Base-by-base conservation (phyloP, 768 basidiomycete species). In the Calvatia gigantea region DNA sequence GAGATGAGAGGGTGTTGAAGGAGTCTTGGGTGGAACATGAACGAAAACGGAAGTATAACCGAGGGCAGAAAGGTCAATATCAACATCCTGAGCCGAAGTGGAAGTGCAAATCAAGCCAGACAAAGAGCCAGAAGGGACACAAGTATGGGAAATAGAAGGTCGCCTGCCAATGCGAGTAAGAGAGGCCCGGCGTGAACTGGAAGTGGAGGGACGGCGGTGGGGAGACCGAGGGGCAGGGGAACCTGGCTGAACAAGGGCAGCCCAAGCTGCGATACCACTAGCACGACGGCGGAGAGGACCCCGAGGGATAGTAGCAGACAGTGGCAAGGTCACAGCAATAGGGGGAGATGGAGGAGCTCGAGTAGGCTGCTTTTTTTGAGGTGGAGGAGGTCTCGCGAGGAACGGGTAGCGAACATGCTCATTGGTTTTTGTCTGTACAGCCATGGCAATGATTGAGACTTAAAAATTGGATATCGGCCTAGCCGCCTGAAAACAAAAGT, bases 41-140 rank as follows among this genome's bases (percentile, higher is more conserved):
- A 88, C 70, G 65, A 89, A 85, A 38, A 86, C 74, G 29, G 81
- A 82, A 12, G 84, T 81, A 68, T 89, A 89, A 1, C 86, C 86
- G 14, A 85, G 73, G 6, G 77, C 61, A 6, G 81, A 80, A 31
- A 89, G 77, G 65, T 87, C 81, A 14, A 80, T 80, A 49, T 82
- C 76, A 58, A 74, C 72, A 29, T 74, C 54, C 2, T 76, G 77
- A 3, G 79, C 78, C 0, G 80, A 78, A 54, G 72, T 71, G 2
- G 81, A 74, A 7, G 76, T 77, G 29, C 77, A 73, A 58, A 79
- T 64, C 56, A 74, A 59, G 53, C 73, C 71, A 50, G 78, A 65
- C 61, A 82, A 80, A 5, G 84, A 79, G n/a, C 69, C 73, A 3
- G 82, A 80, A 6, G 75, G 62, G 0, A 62, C 72, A 27, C 73